Evolutionary conservation across 225 moss, liverwort and hornwort species (phyloP).

Genomic region (Polytrichum formosum): DNA sequence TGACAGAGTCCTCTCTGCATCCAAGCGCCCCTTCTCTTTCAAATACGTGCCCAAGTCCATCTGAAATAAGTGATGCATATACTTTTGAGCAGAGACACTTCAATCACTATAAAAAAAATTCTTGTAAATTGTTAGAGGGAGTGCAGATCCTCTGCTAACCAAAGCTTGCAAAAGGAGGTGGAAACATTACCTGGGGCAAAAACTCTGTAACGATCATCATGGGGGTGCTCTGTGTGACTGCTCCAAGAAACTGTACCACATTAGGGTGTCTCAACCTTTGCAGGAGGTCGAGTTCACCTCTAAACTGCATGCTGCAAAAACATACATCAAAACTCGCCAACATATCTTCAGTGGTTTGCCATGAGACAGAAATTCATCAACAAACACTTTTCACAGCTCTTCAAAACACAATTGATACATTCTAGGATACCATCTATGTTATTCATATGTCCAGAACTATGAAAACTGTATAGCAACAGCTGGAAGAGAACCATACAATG

Average conservation of each 20-base stretch:
- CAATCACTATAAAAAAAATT: neutral
- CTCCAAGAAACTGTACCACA: constrained; percentile 92
- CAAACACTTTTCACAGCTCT: too few relatives aligned
- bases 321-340: neutral
- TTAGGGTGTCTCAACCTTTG: constrained; percentile 90
- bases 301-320: constrained; percentile 58
- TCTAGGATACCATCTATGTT: too few relatives aligned
- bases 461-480: neutral
- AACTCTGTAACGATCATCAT: constrained; percentile 97
- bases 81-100: constrained; percentile 1
- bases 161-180: neutral
- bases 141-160: neutral
- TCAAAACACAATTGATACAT: too few relatives aligned
- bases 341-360: too few relatives aligned
- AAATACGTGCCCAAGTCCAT: constrained; percentile 56
- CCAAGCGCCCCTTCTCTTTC: constrained; percentile 52
- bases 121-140: neutral
- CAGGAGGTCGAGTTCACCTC: constrained; percentile 72
- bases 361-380: too few relatives aligned
- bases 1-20: constrained; percentile 51
- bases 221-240: constrained; percentile 82
- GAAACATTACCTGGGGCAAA: constrained; percentile 43
- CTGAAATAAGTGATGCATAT: constrained; percentile 24
- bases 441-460: too few relatives aligned
- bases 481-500: constrained; percentile 29